Base-by-base conservation (phyloP, 2,329 filamentous ascomycete genomes). In the Ascochyta lentis region DNA sequence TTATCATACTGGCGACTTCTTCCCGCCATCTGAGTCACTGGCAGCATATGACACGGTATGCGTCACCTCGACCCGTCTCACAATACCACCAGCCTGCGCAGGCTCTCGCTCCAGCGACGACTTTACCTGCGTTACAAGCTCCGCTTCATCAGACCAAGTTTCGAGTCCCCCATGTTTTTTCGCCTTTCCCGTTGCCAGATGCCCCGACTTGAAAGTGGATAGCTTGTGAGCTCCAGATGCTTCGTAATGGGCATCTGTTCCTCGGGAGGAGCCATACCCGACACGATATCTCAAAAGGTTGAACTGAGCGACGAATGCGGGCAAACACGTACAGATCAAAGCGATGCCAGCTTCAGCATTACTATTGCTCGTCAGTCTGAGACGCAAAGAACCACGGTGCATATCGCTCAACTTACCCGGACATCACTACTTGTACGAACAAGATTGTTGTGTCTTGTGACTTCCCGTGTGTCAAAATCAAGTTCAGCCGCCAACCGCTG, bases 401-500 rank as follows among this genome's bases (percentile, higher is more conserved):
- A 43, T n/a, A 12, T 10, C 9, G 26, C 3, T 24, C 16, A 33
- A 48, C 51, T 24, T 40, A 56, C 56, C 56, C 56, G 33, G 56
- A 55, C 41, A 58, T 45, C 4, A 56, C 56, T 9, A 58, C 46
- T 19, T 58, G 41, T 4, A 55, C 52, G 33, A 58, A 58, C 33
- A 58, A 19, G 8, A 58, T 56, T 2, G 51, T 56, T 7, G 38
- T n/a, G 16, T 58, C 52, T 24, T 16, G 29, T 19, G 46, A 52
- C n/a, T 47, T 48, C 10, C 52, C 56, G 7, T 58, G 3, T 3
- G 56, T 63, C 59, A 23, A 26, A 8, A 58, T 58, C 27, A 63
- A 49, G 23, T 65, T 57, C 23, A 73, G 43, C 4, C 72, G 62
- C 38, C 66, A 75, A 1, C 64, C 54, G 15, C 73, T 74, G 6